Percentiles rank a stretch among this genome's conserved stretches.
These are phyloP conservation scores for Daedalea quercina DNA, from an alignment of 768 basidiomycete species.

Conservation along the genomic window DNA sequence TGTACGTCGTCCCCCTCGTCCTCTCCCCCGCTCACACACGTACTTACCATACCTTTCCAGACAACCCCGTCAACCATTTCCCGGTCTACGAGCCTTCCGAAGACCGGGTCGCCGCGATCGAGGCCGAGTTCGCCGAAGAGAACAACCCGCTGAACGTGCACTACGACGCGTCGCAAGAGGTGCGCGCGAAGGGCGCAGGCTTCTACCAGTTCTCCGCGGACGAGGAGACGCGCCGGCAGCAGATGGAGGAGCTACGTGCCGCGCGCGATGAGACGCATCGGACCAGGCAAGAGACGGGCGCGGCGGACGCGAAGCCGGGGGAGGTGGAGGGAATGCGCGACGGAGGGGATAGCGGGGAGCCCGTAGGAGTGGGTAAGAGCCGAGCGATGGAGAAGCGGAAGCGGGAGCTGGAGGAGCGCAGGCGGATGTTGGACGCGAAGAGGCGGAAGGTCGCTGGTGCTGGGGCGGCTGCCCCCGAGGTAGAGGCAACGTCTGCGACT, in stretches of 20 bases:
- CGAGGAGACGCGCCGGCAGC: conserved; percentile 65
- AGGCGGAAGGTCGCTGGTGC: conserved; percentile 41
- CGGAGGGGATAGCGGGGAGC: conserved; percentile 18
- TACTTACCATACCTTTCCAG: conserved; percentile 30
- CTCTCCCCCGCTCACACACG: neutral
- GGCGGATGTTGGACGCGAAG: conserved; percentile 56
- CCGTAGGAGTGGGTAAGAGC: conserved; percentile 29
- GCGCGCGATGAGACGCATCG: conserved; percentile 68
- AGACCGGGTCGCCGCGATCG: conserved; percentile 72
- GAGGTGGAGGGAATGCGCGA: conserved; percentile 72
- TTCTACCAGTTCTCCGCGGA: conserved; percentile 90
- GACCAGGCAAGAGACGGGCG: conserved; percentile 52
- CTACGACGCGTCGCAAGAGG: conserved; percentile 79
- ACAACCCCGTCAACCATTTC: conserved; percentile 79
- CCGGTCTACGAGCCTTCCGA: conserved; percentile 83
- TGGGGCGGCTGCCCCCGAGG: neutral
- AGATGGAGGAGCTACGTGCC: conserved; percentile 78
- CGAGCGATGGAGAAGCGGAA: conserved; percentile 69
- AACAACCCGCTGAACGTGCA: conserved; percentile 69
- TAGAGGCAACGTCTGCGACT: neutral
- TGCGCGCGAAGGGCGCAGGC: conserved; percentile 83
- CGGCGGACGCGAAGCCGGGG: conserved; percentile 56
- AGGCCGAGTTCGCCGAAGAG: conserved; percentile 59
- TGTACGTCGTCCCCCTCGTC: conserved; percentile 7
- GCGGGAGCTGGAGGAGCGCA: conserved; percentile 64